Conservation (phyloP, 768 basidiomycete genomes). For the Baorangia bicolor region DNA sequence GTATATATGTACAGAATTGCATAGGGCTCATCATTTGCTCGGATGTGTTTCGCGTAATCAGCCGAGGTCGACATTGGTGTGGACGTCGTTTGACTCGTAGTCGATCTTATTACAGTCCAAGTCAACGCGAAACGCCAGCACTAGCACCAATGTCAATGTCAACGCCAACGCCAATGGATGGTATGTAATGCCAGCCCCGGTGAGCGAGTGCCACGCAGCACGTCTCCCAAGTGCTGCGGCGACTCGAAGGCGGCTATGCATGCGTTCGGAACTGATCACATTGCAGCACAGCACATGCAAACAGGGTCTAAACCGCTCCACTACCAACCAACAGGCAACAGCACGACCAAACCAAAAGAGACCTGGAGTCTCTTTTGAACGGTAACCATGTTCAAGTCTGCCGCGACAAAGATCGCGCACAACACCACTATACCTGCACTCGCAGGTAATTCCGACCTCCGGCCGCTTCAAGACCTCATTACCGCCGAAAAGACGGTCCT, state of each 20-base stretch:
- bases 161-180: too few species aligned
- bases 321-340: slow-evolving; percentile 2
- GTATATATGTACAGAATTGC: not conserved
- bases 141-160: too few species aligned
- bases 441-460: slow-evolving; percentile 71
- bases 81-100: too few species aligned
- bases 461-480: slow-evolving; percentile 85
- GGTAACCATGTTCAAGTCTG: slow-evolving; percentile 67
- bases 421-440: slow-evolving; percentile 79
- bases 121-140: too few species aligned
- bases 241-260: not conserved
- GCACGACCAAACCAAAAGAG: not conserved
- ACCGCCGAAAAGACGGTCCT: slow-evolving; percentile 84
- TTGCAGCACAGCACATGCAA: slow-evolving; percentile 1
- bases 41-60: too few species aligned
- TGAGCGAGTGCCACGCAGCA: too few species aligned
- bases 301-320: slow-evolving; percentile 2
- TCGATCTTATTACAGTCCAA: too few species aligned
- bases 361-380: not conserved
- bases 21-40: too few species aligned
- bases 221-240: too few species aligned
- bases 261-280: not conserved
- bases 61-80: too few species aligned
- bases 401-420: slow-evolving; percentile 84
- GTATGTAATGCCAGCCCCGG: too few species aligned